Evolutionary conservation across 2,329 filamentous ascomycete species (phyloP), one percentile per base, ranked within the genome.

Genomic region (Cladophialophora psammophila): DNA sequence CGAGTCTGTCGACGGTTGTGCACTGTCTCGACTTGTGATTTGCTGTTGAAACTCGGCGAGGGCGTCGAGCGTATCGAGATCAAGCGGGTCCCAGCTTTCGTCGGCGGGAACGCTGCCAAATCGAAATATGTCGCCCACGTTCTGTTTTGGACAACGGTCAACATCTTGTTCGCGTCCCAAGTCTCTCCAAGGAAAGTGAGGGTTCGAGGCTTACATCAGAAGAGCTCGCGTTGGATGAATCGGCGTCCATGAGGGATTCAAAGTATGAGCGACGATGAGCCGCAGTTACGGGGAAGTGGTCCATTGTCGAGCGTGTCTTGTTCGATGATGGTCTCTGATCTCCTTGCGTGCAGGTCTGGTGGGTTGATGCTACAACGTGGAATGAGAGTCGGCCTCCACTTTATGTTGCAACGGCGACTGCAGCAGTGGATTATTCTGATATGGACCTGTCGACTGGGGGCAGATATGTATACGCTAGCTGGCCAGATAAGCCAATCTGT

Each of bases 191-290:
- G 20, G 7, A 10, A 20, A 10, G 45, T 7, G 8, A 9, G 45
- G 18, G 4, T 42, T 42, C 18, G 54, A 20, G 36, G 58, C 54
- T 15, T 53, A 65, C 63, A 42, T 65, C 58, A 15, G 63, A 58
- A 31, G 63, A 65, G 34, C 38, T 62, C 9, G 63, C 38, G n/a
- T 13, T 56, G n/a, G 36, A 61, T 15, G 57, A 65, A 26, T 38
- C 58, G 3, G 36, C 34, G n/a, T 58, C 63, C n/a, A 48, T n/a
- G 15, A 53, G 52, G 5, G 52, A 13, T 12, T 63, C 52, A 31
- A 56, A 62, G 50, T 65, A 61, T 12, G 63, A 50, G 38, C 26
- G 34, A 15, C 52, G 63, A 7, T 36, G 34, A 10, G 57, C 50
- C 3, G 52, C 45, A 8, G 18, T 12, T 4, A 6, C 40, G 13